Evolutionary conservation across 1,139 yeast species (phyloP).

Genomic region (Hyphopichia khmerensis): DNA sequence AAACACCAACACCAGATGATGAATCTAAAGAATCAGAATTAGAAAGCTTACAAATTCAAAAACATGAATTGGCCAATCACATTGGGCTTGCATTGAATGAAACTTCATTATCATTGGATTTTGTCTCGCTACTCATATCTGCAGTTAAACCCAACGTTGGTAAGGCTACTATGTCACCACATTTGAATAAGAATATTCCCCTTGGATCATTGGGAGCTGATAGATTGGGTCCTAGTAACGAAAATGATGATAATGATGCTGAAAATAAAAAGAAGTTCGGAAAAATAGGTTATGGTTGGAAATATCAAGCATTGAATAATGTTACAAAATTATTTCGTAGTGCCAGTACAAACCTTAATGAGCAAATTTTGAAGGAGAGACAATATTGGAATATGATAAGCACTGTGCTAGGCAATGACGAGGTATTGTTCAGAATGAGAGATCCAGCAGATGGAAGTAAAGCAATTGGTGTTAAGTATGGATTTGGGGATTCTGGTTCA

Average conservation of each 20-base stretch:
- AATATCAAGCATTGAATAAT: slow-evolving; percentile 62
- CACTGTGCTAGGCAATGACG: slow-evolving; percentile 54
- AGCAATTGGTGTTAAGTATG: slow-evolving; percentile 78
- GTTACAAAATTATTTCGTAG: slow-evolving; percentile 52
- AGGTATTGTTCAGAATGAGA: slow-evolving; percentile 68
- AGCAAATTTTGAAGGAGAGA: slow-evolving; percentile 61
- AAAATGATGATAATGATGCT: slow-evolving; percentile 14
- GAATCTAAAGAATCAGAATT: slow-evolving; percentile 23
- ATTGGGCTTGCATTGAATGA: slow-evolving; percentile 80
- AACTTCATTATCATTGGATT: slow-evolving; percentile 82
- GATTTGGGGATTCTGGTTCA: slow-evolving; percentile 90
- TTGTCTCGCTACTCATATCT: slow-evolving; percentile 81
- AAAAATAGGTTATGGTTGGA: slow-evolving; percentile 81
- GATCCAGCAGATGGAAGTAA: slow-evolving; percentile 48
- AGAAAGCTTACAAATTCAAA: slow-evolving; percentile 55
- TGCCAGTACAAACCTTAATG: slow-evolving; percentile 51
- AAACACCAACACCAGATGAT: slow-evolving; percentile 6
- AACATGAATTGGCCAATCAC: slow-evolving; percentile 53
- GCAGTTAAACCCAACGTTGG: slow-evolving; percentile 83
- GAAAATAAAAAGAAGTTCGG: slow-evolving; percentile 14
- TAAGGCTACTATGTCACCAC: slow-evolving; percentile 85
- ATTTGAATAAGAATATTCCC: slow-evolving; percentile 72
- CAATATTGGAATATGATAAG: slow-evolving; percentile 70
- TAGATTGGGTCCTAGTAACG: slow-evolving; percentile 30
- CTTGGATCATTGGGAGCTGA: slow-evolving; percentile 80